Evolutionary conservation across 352 stramenopile genomes (phyloP).

Genomic region (Pythium guiyangense): DNA sequence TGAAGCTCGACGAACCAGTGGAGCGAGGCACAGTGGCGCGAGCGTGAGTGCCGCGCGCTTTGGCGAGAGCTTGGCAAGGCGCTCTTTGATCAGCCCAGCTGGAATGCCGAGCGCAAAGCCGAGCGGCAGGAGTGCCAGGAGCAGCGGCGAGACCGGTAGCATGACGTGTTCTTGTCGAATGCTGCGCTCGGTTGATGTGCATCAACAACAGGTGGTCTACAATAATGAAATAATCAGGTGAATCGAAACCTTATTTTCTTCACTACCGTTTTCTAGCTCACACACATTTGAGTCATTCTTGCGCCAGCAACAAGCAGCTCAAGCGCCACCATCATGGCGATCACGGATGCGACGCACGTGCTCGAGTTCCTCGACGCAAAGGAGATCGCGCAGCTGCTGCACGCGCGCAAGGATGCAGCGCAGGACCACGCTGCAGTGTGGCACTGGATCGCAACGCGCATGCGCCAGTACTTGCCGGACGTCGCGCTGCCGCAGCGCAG

Average conservation of each 20-base stretch:
- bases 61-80: conserved; percentile 27
- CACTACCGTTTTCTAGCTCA: neutral
- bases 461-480: conserved; percentile 16
- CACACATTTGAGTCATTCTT: neutral
- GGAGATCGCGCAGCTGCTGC: conserved; percentile 28
- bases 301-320: neutral
- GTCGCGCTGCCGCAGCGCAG: conserved; percentile 21
- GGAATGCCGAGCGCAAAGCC: conserved; percentile 37
- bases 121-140: conserved; percentile 21
- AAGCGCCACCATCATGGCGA: conserved; percentile 2
- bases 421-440: conserved; percentile 30
- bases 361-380: conserved; percentile 48
- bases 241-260: neutral
- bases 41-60: conserved; percentile 42
- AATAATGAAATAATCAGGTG: no score
- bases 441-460: conserved; percentile 36
- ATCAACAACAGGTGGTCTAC: no score
- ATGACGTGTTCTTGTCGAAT: neutral
- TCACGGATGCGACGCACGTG: conserved; percentile 37
- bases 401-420: conserved; percentile 20
- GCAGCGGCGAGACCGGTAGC: neutral
- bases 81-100: conserved; percentile 53
- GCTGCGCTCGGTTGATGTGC: neutral
- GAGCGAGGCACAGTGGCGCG: conserved; percentile 26
- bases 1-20: conserved; percentile 27